A percentile compares a stretch with the other conserved stretches of the same genome.
phyloP scores from a whole-genome alignment of 1,284 basidiomycete genomes.

The Ustilago crameri region DNA sequence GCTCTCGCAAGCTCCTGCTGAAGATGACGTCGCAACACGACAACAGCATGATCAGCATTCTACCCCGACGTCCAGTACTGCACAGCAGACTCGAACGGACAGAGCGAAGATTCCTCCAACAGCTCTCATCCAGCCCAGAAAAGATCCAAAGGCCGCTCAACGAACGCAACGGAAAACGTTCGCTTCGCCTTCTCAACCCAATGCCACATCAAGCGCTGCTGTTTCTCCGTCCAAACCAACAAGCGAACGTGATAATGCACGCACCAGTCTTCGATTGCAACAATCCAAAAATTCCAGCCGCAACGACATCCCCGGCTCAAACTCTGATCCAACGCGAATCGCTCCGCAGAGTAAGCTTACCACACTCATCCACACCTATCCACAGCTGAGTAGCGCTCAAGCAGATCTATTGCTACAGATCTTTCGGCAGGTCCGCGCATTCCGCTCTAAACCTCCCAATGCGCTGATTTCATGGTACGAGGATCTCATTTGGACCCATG shows the following conservation, averaged over 20 bases:
- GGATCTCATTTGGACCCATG: constrained; percentile 28
- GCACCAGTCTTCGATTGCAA: too few species aligned
- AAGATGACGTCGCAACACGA: neutral
- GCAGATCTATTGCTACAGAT: constrained; percentile 11
- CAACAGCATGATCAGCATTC: neutral
- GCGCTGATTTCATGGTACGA: constrained; percentile 35
- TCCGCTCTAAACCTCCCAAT: constrained; percentile 13
- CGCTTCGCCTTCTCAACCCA: too few species aligned
- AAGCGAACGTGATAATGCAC: too few species aligned
- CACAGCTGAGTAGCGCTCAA: constrained; percentile 11
- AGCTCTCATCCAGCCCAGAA: neutral
- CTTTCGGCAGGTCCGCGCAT: constrained; percentile 4
- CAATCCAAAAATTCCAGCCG: too few species aligned
- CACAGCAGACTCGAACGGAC: neutral
- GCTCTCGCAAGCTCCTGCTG: too few species aligned
- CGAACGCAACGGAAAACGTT: too few species aligned
- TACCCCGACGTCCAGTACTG: too few species aligned
- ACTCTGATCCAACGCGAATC: too few species aligned
- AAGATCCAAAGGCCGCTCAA: too few species aligned
- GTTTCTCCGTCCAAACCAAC: too few species aligned
- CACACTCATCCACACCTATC: constrained; percentile 8
- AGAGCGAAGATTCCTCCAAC: neutral
- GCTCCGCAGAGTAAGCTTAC: neutral
- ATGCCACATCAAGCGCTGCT: too few species aligned
- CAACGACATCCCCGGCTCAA: too few species aligned